Base-by-base conservation (phyloP, 805 yeast genomes). In the Schwanniomyces polymorphus region DNA sequence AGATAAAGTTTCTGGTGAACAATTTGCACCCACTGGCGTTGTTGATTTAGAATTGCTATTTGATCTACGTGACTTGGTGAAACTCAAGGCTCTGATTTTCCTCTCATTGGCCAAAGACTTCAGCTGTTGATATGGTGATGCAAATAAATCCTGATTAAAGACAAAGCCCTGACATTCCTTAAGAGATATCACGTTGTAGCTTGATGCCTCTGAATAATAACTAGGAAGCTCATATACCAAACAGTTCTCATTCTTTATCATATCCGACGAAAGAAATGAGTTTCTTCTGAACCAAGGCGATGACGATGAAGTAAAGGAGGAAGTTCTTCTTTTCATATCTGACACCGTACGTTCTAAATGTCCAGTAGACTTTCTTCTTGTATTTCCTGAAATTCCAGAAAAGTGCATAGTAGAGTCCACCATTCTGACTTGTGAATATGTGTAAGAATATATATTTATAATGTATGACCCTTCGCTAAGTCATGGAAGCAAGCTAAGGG, bases 101-200 rank as follows among this genome's bases (percentile, higher is more conserved):
- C 60, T 53, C 48, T 72, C 76, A 43, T 61, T 63, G 12, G 68
- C 71, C 9, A 64, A 40, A 4, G 74, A 59, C 41, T 65, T 53
- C 63, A 64, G 72, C 47, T 86, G 91, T 57, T 84, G 88, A 60
- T 81, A 83, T 26, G 84, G 83, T 1, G 84, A 73, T 2, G 90
- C 91, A 72, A 85, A 86, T 40, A 85, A 65, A 56, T 86, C 91
- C 58, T 86, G 91, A 60, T 86, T 86, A 80, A 89, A 86, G 2
- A 79, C 64, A 56, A 86, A 86, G 2, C 94, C 94, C 58, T 86
- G 91, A 27, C 85, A 78, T 56, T 85, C 86, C 21, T 72, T 74
- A 34, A 84, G 65, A 12, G 79, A 73, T 31, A 84, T 71, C 12
- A 70, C 63, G 47, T 59, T 67, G 48, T 60, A 64, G 42, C 66